phyloP scores from a whole-genome alignment of 176 grass and related monocot species.

The Triticum timopheevii region DNA sequence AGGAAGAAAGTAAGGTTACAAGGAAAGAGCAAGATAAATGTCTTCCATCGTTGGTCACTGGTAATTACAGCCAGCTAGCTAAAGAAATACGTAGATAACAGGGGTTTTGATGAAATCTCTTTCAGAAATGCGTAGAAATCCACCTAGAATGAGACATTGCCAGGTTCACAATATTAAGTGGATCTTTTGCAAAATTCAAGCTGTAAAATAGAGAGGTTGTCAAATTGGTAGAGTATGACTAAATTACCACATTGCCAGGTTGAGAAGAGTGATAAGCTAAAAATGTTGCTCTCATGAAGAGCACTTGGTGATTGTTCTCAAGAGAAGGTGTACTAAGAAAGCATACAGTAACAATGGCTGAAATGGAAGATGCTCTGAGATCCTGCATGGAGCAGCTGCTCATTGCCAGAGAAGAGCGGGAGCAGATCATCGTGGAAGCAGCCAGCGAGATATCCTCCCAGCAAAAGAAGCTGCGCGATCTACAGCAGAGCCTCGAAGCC shows the following conservation, averaged over 20 bases:
- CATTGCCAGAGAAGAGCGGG: constrained; percentile 58
- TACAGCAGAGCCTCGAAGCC: constrained; percentile 51
- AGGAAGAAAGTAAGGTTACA: too few relatives aligned
- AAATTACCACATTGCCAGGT: neutral
- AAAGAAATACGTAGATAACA: too few relatives aligned
- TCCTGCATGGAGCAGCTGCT: constrained; percentile 61
- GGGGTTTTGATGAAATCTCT: too few relatives aligned
- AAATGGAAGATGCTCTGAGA: constrained; percentile 51
- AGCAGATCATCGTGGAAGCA: constrained; percentile 56
- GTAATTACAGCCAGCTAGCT: too few relatives aligned
- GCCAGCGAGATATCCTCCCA: constrained; percentile 59
- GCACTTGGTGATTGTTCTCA: neutral
- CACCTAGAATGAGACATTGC: neutral
- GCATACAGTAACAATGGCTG: constrained; percentile 29
- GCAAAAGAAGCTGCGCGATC: constrained; percentile 38
- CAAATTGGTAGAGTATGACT: neutral
- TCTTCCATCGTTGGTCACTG: too few relatives aligned
- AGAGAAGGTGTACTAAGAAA: constrained; percentile 27
- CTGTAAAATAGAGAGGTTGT: neutral
- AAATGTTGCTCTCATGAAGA: constrained; percentile 15
- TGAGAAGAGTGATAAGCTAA: neutral
- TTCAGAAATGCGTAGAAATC: neutral
- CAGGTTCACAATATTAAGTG: too few relatives aligned
- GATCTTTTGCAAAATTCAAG: neutral
- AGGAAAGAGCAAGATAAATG: too few relatives aligned